Conservation (phyloP, 176 grass and related monocot genomes). For the Aechmea fasciata region DNA sequence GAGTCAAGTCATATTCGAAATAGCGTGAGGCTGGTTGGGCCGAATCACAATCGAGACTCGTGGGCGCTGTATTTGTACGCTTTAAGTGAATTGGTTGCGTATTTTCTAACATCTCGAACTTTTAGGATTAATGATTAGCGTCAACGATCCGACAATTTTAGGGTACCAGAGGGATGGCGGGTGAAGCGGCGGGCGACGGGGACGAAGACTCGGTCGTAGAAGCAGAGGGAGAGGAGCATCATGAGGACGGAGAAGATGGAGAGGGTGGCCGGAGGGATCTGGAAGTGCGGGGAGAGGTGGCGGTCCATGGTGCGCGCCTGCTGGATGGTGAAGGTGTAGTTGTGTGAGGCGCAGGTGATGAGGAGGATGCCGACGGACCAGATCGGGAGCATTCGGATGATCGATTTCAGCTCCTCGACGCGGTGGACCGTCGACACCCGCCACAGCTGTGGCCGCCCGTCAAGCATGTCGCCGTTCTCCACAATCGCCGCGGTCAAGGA, state of each 20-base stretch:
- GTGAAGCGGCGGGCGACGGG: conserved; percentile 41
- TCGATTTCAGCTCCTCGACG: conserved; percentile 81
- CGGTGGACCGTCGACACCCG: conserved; percentile 70
- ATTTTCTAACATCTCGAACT: too few relatives aligned
- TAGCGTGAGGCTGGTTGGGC: too few relatives aligned
- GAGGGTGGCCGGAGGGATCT: conserved; percentile 55
- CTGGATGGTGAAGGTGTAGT: conserved; percentile 53
- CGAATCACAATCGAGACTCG: too few relatives aligned
- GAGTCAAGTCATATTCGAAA: too few relatives aligned
- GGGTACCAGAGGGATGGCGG: conserved; percentile 27
- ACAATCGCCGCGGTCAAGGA: conserved; percentile 66
- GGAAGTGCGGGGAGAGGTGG: conserved; percentile 44
- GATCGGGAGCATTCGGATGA: conserved; percentile 68
- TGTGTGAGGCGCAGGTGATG: conserved; percentile 56
- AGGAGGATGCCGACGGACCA: conserved; percentile 63
- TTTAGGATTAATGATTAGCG: too few relatives aligned
- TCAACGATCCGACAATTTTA: too few relatives aligned
- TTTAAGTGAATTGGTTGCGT: too few relatives aligned
- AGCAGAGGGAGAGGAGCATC: conserved; percentile 45
- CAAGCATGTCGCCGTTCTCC: conserved; percentile 36
- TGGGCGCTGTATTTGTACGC: too few relatives aligned
- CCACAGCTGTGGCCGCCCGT: conserved; percentile 51
- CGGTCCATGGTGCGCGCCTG: conserved; percentile 69
- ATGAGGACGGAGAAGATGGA: conserved; percentile 42
- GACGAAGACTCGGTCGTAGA: conserved; percentile 67